Evolutionary conservation across 495 filamentous ascomycete species (phyloP).

Genomic region (Lichina pygmaea): DNA sequence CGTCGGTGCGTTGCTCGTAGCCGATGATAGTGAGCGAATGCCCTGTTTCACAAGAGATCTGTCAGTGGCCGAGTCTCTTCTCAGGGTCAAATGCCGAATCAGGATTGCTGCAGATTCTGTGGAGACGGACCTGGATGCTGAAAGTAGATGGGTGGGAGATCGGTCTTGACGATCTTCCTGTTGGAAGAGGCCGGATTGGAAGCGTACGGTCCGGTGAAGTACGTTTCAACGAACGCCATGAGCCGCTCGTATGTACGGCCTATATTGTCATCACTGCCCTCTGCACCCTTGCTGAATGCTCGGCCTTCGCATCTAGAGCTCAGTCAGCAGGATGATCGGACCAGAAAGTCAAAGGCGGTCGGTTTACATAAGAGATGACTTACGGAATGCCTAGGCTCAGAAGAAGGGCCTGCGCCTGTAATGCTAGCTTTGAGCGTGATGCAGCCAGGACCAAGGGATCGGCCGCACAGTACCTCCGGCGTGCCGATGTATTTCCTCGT

Average conservation of each 20-base stretch:
- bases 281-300: slow-evolving; percentile 12
- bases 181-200: slow-evolving; percentile 9
- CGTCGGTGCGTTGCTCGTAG: slow-evolving; percentile 39
- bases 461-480: slow-evolving; percentile 35
- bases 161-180: slow-evolving; percentile 35
- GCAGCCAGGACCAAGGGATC: background rate
- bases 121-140: slow-evolving; percentile 41
- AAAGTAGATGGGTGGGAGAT: slow-evolving; percentile 65
- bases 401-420: slow-evolving; percentile 59
- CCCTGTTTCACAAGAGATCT: slow-evolving; percentile 16
- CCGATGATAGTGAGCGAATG: slow-evolving; percentile 88
- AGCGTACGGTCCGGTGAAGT: slow-evolving; percentile 30
- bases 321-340: background rate
- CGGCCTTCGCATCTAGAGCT: slow-evolving; percentile 21
- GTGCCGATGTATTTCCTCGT: slow-evolving; percentile 95
- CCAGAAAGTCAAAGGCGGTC: slow-evolving; percentile 2
- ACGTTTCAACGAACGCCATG: slow-evolving; percentile 38
- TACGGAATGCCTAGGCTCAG: slow-evolving; percentile 37
- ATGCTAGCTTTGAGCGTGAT: background rate
- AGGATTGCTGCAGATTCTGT: background rate
- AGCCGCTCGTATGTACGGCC: slow-evolving; percentile 25
- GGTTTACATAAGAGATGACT: slow-evolving; percentile 6
- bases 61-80: background rate
- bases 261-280: background rate
- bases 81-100: background rate